Percentiles rank a stretch among this genome's conserved stretches.
These are phyloP conservation scores for Larix kaempferi DNA, from an alignment of 75 land plant species.

Conservation along the genomic window DNA sequence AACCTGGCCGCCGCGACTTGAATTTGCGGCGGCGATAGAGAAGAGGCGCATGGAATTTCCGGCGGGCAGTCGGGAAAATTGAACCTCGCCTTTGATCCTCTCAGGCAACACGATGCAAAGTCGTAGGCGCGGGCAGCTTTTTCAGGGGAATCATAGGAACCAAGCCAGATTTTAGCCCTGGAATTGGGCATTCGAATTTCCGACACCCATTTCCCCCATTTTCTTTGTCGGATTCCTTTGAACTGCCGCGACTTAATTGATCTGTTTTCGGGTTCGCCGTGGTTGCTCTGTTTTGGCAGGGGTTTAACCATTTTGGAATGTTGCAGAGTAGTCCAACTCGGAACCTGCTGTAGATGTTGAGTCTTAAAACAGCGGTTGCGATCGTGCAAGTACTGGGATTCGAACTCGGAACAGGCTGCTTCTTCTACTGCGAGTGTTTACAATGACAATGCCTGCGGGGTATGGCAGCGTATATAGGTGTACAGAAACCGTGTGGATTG, in stretches of 20 bases:
- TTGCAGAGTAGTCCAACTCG: background rate
- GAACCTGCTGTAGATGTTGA: too few relatives aligned
- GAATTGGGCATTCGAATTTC: slow-evolving; percentile 1
- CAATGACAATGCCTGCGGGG: too few relatives aligned
- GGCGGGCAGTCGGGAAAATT: too few relatives aligned
- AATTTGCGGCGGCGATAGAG: too few relatives aligned
- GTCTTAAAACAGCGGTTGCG: too few relatives aligned
- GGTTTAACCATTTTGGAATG: background rate
- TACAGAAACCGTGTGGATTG: too few relatives aligned
- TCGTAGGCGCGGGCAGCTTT: background rate
- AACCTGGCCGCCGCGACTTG: background rate
- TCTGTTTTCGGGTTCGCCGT: background rate
- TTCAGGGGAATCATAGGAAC: background rate
- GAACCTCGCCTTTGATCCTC: too few relatives aligned
- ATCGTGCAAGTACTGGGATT: too few relatives aligned
- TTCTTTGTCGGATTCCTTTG: background rate
- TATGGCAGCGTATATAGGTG: too few relatives aligned
- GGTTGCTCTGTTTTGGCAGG: background rate
- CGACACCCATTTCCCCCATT: background rate
- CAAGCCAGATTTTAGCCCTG: background rate
- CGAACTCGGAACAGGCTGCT: too few relatives aligned
- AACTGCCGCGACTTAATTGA: background rate
- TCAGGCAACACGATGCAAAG: background rate
- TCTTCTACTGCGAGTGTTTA: too few relatives aligned
- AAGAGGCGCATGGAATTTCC: too few relatives aligned